Evolutionary conservation across 2,329 filamentous ascomycete species (phyloP), one percentile per base, ranked within the genome.

Genomic region (Seiridium cupressi): DNA sequence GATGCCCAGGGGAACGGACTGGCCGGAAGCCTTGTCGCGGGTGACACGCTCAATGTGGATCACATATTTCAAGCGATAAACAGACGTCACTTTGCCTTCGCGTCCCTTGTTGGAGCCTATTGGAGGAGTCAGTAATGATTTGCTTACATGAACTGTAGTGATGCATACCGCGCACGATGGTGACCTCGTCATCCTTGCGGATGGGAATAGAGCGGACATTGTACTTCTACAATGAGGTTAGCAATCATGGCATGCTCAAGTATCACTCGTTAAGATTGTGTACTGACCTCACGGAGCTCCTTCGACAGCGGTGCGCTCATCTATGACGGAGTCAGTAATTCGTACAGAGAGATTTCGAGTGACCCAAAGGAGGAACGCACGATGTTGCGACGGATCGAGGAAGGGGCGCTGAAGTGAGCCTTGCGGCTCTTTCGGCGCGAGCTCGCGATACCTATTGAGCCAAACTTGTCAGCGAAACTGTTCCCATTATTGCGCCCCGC

Each of bases 381-480:
- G 85, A 97, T 97, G 74, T 89, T 86, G 79, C 95, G 92, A 82
- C 95, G 93, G 78, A 92, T 87, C 84, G 90, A 93, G 79, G 93
- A 97, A 72, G 93, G 93, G 71, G 95, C 95, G 79, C 86, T 84
- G 89, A 96, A 99, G 88, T 99, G 94, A 79, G 92, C 91, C 87
- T 97, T 97, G 83, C 95, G 92, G 84, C 92, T 95, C 92, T 99
- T 99, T 85, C 94, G 90, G 84, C 94, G 89, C 77, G 93, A 97
- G 81, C 66, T 68, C 65, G 65, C 62, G 62, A 70, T 65, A 59
- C 66, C 68, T 70, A 13, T 62, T 69, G 3, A 60, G 55, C 26
- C 26, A 32, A 55, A 58, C 42, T 51, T 2, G 36, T 54, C 35
- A 54, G 51, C 35, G 18, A 18, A 5, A 5, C 18, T 26, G 48